These are phyloP conservation scores for Hawksworthiomyces lignivorus DNA, from an alignment of 2,329 filamentous ascomycete genomes.

Conservation along the genomic window DNA sequence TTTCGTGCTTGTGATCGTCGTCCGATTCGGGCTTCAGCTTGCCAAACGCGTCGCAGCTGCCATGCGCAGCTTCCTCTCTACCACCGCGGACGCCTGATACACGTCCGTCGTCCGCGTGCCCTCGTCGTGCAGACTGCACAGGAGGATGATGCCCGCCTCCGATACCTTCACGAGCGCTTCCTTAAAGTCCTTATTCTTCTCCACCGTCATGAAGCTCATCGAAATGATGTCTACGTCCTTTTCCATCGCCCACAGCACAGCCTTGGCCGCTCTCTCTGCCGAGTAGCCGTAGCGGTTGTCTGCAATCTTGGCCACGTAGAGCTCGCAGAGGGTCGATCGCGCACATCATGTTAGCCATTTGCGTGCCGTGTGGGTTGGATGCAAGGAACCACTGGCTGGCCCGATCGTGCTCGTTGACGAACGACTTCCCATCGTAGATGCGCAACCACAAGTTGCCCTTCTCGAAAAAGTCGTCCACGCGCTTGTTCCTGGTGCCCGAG, in stretches of 20 bases:
- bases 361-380: slow-evolving; percentile 11
- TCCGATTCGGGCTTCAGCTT: slow-evolving; percentile 5
- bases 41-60: slow-evolving; percentile 9
- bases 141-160: slow-evolving; percentile 1
- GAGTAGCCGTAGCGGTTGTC: slow-evolving; percentile 6
- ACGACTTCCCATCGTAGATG: slow-evolving; percentile 9
- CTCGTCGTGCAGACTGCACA: slow-evolving; percentile 11
- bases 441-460: slow-evolving; percentile 7
- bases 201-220: slow-evolving; percentile 10
- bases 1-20: background rate
- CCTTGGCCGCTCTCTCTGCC: slow-evolving; percentile 2
- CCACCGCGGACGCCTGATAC: background rate
- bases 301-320: slow-evolving; percentile 10
- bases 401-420: slow-evolving; percentile 7
- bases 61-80: slow-evolving; percentile 1
- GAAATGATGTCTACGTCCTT: slow-evolving; percentile 11
- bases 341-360: slow-evolving; percentile 13
- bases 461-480: background rate
- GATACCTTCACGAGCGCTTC: background rate
- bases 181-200: background rate
- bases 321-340: slow-evolving; percentile 12
- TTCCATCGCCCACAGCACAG: slow-evolving; percentile 7
- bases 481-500: background rate
- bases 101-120: background rate
- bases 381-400: slow-evolving; percentile 7